phyloP scores from a whole-genome alignment of 2,329 filamentous ascomycete species.

The Aspergillus japonicus region DNA sequence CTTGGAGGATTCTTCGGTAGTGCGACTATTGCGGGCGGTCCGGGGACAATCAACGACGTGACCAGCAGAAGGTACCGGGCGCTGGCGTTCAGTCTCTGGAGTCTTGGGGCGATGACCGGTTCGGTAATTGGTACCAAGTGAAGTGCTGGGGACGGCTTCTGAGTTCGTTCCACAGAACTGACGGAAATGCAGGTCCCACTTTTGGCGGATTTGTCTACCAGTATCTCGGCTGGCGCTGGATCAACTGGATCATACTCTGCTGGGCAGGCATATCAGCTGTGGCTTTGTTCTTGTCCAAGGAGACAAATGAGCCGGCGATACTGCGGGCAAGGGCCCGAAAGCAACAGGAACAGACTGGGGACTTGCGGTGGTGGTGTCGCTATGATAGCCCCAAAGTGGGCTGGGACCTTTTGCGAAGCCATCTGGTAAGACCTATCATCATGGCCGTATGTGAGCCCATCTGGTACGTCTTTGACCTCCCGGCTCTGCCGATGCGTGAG shows the following conservation, averaged over 20 bases:
- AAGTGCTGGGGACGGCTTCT: no score
- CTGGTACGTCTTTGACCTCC: no score
- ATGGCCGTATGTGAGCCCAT: no score
- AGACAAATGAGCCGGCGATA: conserved; percentile 58
- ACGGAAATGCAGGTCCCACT: conserved; percentile 16
- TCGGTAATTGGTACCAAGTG: conserved; percentile 39
- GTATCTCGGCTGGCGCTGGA: conserved; percentile 74
- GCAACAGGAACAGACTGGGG: conserved; percentile 61
- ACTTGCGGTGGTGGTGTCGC: conserved; percentile 67
- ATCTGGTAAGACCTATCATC: neutral
- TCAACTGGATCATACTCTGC: conserved; percentile 73
- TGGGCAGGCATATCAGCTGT: conserved; percentile 59
- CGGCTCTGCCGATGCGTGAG: no score
- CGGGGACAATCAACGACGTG: conserved; percentile 75
- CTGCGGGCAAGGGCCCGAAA: conserved; percentile 50
- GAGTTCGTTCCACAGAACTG: no score
- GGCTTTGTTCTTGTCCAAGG: conserved; percentile 59
- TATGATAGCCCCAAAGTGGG: conserved; percentile 54
- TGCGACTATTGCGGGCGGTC: conserved; percentile 72
- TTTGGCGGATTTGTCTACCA: conserved; percentile 46
- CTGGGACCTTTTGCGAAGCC: conserved; percentile 59
- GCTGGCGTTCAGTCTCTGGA: conserved; percentile 74
- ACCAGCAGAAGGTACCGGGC: conserved; percentile 70
- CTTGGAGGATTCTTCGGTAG: conserved; percentile 56
- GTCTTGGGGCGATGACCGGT: conserved; percentile 74